Percentiles rank a stretch among this genome's conserved stretches.
phyloP scores from a whole-genome alignment of 1,139 yeast genomes.

The Trichomonascaceae sp. region DNA sequence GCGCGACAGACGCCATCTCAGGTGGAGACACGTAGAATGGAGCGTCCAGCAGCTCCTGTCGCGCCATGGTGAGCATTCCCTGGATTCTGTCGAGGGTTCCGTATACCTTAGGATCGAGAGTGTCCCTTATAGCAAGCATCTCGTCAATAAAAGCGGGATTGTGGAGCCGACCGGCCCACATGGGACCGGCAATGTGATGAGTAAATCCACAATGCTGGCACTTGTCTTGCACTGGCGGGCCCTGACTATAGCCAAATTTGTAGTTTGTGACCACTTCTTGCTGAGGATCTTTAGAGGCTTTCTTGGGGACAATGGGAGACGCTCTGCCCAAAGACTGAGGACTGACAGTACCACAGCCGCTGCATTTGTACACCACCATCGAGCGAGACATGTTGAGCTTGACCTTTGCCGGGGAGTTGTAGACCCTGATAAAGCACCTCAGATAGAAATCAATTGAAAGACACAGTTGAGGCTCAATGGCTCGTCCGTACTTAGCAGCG shows the following conservation, averaged over 20 bases:
- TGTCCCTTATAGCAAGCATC: slow-evolving; percentile 42
- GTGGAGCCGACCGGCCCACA: slow-evolving; percentile 84
- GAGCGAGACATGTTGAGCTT: slow-evolving; percentile 56
- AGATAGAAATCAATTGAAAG: slow-evolving; percentile 88
- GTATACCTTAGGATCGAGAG: slow-evolving; percentile 40
- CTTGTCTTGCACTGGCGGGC: slow-evolving; percentile 38
- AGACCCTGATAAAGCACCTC: slow-evolving; percentile 66
- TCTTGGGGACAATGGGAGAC: slow-evolving; percentile 14
- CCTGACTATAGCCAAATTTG: slow-evolving; percentile 45
- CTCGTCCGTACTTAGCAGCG: slow-evolving; percentile 80
- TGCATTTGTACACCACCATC: slow-evolving; percentile 71
- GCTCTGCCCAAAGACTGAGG: slow-evolving; percentile 66
- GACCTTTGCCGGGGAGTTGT: slow-evolving; percentile 66
- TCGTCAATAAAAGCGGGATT: slow-evolving; percentile 49
- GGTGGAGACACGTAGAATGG: slow-evolving; percentile 82
- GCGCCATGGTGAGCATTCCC: slow-evolving; percentile 85
- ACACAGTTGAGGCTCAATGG: slow-evolving; percentile 75
- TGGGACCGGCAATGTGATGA: slow-evolving; percentile 84
- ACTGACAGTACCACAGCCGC: slow-evolving; percentile 68
- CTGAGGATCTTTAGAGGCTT: background rate
- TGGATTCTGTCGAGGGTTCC: slow-evolving; percentile 73
- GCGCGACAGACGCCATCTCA: slow-evolving; percentile 58
- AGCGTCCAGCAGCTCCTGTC: slow-evolving; percentile 43
- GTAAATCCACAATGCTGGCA: slow-evolving; percentile 63
- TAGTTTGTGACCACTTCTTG: slow-evolving; percentile 6